These are phyloP conservation scores for Sarocladium strictum DNA, from an alignment of 2,329 filamentous ascomycete species.

Conservation along the genomic window DNA sequence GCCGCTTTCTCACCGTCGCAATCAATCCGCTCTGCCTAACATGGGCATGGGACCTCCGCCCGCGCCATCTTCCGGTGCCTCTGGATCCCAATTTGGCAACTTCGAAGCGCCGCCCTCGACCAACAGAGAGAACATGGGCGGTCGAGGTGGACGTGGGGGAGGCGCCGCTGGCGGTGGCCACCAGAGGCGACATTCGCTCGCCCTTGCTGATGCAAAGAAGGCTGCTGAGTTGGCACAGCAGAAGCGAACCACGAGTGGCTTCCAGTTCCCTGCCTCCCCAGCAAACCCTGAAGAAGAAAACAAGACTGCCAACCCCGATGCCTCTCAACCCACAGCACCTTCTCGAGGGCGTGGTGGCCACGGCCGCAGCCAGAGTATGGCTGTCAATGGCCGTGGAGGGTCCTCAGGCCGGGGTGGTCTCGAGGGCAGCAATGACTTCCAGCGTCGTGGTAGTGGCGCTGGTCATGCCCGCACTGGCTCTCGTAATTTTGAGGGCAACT, in stretches of 20 bases:
- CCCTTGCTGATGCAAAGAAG: conserved; percentile 93
- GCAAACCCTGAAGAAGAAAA: conserved; percentile 51
- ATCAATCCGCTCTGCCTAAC: conserved; percentile 92
- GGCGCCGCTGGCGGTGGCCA: conserved; percentile 67
- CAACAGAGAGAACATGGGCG: conserved; percentile 33
- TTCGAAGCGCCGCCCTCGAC: conserved; percentile 53
- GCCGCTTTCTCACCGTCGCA: conserved; percentile 85
- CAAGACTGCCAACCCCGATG: conserved; percentile 27
- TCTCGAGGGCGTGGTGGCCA: conserved; percentile 55
- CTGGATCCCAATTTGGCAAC: conserved; percentile 72
- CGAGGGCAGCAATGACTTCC: conserved; percentile 53
- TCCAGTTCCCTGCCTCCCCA: conserved; percentile 78
- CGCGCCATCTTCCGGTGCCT: conserved; percentile 85
- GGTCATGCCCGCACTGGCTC: conserved; percentile 80
- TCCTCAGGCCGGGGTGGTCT: conserved; percentile 61
- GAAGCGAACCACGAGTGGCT: conserved; percentile 88
- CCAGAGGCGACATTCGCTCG: conserved; percentile 88
- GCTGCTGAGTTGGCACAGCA: conserved; percentile 94
- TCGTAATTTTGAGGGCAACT: conserved; percentile 96
- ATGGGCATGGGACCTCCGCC: conserved; percentile 85
- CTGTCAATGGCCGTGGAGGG: conserved; percentile 65
- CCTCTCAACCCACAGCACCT: conserved; percentile 35
- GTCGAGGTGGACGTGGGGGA: conserved; percentile 68
- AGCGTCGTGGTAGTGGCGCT: conserved; percentile 47
- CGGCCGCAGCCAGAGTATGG: conserved; percentile 88